Base-by-base conservation (phyloP, 257 asterid genomes). In the Cinchona pubescens region DNA sequence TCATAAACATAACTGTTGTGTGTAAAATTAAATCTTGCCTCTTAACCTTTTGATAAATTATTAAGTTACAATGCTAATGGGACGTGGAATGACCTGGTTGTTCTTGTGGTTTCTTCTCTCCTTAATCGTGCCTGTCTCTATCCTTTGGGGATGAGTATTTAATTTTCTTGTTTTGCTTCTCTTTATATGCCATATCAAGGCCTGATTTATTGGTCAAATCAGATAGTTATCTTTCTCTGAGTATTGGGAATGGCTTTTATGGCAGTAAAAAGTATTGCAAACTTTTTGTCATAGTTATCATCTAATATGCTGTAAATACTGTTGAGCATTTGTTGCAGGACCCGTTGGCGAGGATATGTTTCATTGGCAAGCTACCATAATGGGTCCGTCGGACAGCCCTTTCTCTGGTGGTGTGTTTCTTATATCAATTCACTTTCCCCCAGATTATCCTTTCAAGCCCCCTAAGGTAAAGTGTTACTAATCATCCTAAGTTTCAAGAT, bases 351-450 rank as follows among this genome's bases (percentile, higher is more conserved):
- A 83, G 71, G 97, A 91, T 72, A 89, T 88, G 89, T 90, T 90
- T 80, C 91, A 87, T 35, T 90, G 94, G 93, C 94, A 88, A 80
- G 96, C 96, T 70, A 90, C 96, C 38, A 90, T 90, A 68, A 90
- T 90, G 94, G 94, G 94, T 78, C 96, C 96, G 49, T 64, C 90
- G 0, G 96, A 88, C 43, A 88, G 96, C 82, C 96, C 96, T n/a
- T 90, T 87, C 80, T 35, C 92, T 59, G 96, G 96, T 21, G 96
- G 94, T 48, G 89, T 90, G 38, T 90, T 90, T 82, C 79, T 86
- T 27, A 89, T 87, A 69, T 79, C 87, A 16, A 88, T 90, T 84
- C 94, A 88, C 76, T 90, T 88, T 40, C 96, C 96, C 2, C 96
- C 96, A 40, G 96, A 90, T 82, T 90, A 90, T 78, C 96, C 96